These are phyloP conservation scores for Mycena rebaudengoi DNA, from an alignment of 768 basidiomycete species.

Conservation along the genomic window DNA sequence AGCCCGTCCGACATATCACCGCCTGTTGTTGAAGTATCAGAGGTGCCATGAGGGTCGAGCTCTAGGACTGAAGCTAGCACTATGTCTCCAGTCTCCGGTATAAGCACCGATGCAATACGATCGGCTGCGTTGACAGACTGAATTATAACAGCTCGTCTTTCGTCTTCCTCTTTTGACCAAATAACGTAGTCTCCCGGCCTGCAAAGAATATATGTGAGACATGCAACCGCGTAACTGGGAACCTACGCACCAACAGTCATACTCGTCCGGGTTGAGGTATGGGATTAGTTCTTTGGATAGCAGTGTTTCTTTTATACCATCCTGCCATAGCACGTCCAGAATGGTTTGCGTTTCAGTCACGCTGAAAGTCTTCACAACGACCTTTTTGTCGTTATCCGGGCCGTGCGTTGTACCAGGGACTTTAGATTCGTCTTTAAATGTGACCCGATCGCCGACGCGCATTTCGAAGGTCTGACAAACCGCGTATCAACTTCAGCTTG, in stretches of 20 bases:
- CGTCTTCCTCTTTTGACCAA: constrained; percentile 82
- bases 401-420: constrained; percentile 71
- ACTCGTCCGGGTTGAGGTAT: constrained; percentile 89
- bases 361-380: constrained; percentile 60
- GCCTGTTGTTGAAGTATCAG: constrained; percentile 55
- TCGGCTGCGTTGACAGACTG: constrained; percentile 79
- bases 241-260: constrained; percentile 80
- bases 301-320: constrained; percentile 72
- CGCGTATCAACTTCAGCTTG: constrained; percentile 70
- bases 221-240: background rate
- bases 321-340: constrained; percentile 87
- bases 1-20: constrained; percentile 62
- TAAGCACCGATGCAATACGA: constrained; percentile 73
- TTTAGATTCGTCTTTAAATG: constrained; percentile 58
- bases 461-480: constrained; percentile 68
- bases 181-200: constrained; percentile 94
- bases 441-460: constrained; percentile 78
- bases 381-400: constrained; percentile 52
- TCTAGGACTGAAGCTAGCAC: constrained; percentile 87
- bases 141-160: constrained; percentile 72
- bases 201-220: background rate
- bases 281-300: constrained; percentile 76
- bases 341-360: constrained; percentile 78
- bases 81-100: constrained; percentile 57
- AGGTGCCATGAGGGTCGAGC: constrained; percentile 84